Conservation (phyloP, 345 rosid genomes). For the Garcia nutans region DNA sequence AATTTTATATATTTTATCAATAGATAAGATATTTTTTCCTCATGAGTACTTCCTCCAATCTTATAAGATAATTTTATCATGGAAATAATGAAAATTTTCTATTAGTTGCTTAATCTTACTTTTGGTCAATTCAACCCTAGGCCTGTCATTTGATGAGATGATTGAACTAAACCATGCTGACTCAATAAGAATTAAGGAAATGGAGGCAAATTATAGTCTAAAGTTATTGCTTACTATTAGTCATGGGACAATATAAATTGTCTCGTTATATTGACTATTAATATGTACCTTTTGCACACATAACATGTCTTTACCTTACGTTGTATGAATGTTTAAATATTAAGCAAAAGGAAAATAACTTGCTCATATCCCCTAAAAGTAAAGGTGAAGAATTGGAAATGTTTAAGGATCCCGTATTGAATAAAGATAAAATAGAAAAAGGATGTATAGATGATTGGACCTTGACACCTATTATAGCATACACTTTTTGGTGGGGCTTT, state of each 20-base stretch:
- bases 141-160: neutral
- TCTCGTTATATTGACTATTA: neutral
- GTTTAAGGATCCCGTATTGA: too few species aligned
- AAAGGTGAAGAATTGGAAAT: neutral
- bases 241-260: neutral
- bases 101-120: neutral
- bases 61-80: neutral
- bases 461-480: too few species aligned
- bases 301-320: neutral
- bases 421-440: too few species aligned
- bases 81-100: neutral
- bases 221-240: neutral
- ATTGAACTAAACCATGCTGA: neutral
- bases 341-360: neutral
- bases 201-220: neutral
- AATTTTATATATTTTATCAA: neutral
- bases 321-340: neutral
- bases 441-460: too few species aligned
- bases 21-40: constrained; percentile 9
- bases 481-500: too few species aligned
- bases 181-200: neutral
- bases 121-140: neutral
- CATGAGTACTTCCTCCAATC: neutral
- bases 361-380: neutral
- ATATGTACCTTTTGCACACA: too few species aligned